phyloP scores from a whole-genome alignment of 139 green algal species.

The Micractinium conductrix region DNA sequence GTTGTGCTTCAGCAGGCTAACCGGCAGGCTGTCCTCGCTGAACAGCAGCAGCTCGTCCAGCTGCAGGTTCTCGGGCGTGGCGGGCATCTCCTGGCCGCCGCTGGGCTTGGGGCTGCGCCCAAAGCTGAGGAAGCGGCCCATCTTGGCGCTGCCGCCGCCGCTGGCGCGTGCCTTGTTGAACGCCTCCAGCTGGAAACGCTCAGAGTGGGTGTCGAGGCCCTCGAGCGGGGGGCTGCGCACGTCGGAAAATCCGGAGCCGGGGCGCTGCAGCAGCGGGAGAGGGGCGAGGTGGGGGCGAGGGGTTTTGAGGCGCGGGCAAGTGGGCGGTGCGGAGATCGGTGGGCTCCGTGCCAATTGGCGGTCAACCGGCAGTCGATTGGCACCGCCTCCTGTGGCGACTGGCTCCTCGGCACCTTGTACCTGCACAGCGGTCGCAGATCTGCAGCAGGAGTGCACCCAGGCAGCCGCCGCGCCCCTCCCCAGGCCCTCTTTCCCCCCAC shows the following conservation, averaged over 20 bases:
- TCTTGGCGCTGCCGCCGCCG: constrained; percentile 55
- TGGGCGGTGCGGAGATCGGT: too few species aligned
- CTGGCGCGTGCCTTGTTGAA: constrained; percentile 65
- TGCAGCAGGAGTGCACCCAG: not conserved
- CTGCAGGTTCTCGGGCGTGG: constrained; percentile 36
- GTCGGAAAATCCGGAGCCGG: constrained; percentile 20
- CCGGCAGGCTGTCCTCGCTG: constrained; percentile 85
- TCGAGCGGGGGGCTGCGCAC: constrained; percentile 50
- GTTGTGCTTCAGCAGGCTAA: constrained; percentile 87
- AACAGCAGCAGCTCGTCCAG: constrained; percentile 75
- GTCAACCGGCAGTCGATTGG: not conserved
- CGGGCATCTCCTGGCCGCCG: constrained; percentile 19
- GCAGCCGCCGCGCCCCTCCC: too few species aligned
- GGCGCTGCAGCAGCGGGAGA: not conserved
- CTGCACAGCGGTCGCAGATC: too few species aligned
- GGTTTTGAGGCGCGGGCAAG: too few species aligned
- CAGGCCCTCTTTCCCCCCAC: too few species aligned
- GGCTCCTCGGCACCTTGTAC: too few species aligned
- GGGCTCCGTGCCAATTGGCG: too few species aligned
- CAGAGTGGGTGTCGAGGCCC: constrained; percentile 58
- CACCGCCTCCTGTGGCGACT: too few species aligned
- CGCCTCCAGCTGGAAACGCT: constrained; percentile 75
- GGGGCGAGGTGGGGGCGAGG: not conserved
- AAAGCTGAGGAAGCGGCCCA: constrained; percentile 58
- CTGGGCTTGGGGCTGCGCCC: constrained; percentile 40